These are phyloP conservation scores for Aspergillus ruber DNA, from an alignment of 2,329 filamentous ascomycete genomes.

Conservation along the genomic window DNA sequence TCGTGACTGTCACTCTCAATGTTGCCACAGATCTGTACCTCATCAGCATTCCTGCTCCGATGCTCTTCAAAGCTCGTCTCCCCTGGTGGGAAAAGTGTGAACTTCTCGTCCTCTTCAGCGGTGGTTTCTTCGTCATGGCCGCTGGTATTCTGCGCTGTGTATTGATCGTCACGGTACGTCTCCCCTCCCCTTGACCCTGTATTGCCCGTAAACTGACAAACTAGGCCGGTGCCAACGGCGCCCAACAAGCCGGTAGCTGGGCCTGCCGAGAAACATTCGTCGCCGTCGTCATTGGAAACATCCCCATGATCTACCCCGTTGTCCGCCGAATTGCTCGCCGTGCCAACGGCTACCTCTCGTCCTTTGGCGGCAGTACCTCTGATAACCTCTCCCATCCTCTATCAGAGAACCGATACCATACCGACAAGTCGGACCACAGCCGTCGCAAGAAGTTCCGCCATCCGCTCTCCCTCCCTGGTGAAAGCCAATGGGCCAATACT, in stretches of 20 bases:
- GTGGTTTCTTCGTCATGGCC: conserved; percentile 51
- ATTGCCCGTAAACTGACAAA: not conserved
- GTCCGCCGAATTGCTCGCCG: conserved; percentile 21
- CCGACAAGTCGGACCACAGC: conserved; percentile 8
- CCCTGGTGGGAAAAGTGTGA: conserved; percentile 46
- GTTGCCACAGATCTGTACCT: conserved; percentile 54
- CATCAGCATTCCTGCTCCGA: conserved; percentile 53
- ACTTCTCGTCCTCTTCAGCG: conserved; percentile 50
- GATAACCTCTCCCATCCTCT: conserved; percentile 17
- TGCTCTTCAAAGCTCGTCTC: conserved; percentile 50
- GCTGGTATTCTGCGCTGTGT: conserved; percentile 50
- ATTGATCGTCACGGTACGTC: conserved; percentile 41
- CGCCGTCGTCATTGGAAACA: conserved; percentile 38
- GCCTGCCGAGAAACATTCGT: conserved; percentile 42
- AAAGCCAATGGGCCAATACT: conserved; percentile 23
- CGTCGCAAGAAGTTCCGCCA: conserved; percentile 24
- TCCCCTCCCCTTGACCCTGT: not conserved
- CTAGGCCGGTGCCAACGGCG: conserved; percentile 32
- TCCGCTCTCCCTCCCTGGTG: conserved; percentile 23
- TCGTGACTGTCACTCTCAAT: conserved; percentile 49
- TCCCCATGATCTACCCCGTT: conserved; percentile 38
- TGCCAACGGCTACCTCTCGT: conserved; percentile 20
- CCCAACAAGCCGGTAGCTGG: conserved; percentile 39
- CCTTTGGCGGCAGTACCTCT: conserved; percentile 14
- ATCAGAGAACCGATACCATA: conserved; percentile 10